Evolutionary conservation across 768 basidiomycete species (phyloP).

Genomic region (Scleroderma citrinum): DNA sequence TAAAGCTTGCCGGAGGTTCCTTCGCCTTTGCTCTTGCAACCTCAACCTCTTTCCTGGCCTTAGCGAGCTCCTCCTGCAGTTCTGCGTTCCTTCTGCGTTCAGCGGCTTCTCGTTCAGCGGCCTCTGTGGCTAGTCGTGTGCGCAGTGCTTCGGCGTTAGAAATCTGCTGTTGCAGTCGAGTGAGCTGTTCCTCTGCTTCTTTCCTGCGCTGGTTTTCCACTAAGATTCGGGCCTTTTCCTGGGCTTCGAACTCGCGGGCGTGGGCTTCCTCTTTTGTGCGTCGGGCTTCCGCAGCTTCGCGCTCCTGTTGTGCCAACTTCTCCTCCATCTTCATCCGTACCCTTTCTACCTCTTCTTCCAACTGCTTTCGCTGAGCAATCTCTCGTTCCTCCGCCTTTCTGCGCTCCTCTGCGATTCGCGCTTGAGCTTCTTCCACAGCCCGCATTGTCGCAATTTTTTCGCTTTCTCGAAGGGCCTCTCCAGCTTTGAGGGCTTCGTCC

Average conservation of each 20-base stretch:
- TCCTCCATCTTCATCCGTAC: slow-evolving; percentile 20
- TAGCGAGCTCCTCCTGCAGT: slow-evolving; percentile 27
- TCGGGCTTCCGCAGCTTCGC: slow-evolving; percentile 19
- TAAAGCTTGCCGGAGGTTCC: slow-evolving; percentile 23
- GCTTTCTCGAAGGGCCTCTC: slow-evolving; percentile 12
- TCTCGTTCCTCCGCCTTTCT: slow-evolving; percentile 19
- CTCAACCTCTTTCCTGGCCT: slow-evolving; percentile 23
- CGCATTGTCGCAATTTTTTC: slow-evolving; percentile 17
- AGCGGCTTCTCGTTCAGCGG: slow-evolving; percentile 19
- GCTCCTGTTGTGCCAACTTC: slow-evolving; percentile 19
- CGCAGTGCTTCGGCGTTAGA: slow-evolving; percentile 24
- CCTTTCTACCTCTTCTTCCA: slow-evolving; percentile 23
- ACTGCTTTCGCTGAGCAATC: slow-evolving; percentile 15
- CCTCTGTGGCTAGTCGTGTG: slow-evolving; percentile 22
- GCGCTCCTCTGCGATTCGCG: slow-evolving; percentile 23
- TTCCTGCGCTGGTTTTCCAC: slow-evolving; percentile 28
- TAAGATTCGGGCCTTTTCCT: slow-evolving; percentile 23
- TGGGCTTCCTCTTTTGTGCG: slow-evolving; percentile 25
- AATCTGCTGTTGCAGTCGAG: slow-evolving; percentile 20
- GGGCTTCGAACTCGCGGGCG: slow-evolving; percentile 19
- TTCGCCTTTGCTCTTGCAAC: slow-evolving; percentile 16
- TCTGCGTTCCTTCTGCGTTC: slow-evolving; percentile 24
- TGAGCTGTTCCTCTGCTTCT: slow-evolving; percentile 21
- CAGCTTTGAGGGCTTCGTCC: slow-evolving; percentile 10
- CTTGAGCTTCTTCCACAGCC: slow-evolving; percentile 14